Conservation (phyloP, 768 basidiomycete genomes). For the Pisolithus orientalis region DNA sequence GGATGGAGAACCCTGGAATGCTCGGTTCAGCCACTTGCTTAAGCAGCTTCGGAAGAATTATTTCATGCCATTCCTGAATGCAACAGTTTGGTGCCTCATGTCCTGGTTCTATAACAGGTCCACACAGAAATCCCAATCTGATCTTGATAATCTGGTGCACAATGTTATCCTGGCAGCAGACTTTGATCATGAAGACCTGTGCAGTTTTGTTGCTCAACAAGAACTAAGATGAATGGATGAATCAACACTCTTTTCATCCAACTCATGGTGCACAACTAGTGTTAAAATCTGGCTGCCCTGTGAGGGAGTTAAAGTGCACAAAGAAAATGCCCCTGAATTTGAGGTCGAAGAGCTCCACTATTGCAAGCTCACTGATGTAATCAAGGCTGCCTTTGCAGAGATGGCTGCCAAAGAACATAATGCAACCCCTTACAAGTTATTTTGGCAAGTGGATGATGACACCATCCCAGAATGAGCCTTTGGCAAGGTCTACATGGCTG, state of each 20-base stretch:
- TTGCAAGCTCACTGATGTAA: not conserved
- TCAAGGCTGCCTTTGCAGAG: not conserved
- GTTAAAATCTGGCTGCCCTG: conserved; percentile 7
- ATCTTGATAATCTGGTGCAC: conserved; percentile 4
- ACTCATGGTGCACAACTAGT: not conserved
- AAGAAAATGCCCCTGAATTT: conserved; percentile 5
- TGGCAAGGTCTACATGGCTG: not conserved
- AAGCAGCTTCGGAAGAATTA: too few species aligned
- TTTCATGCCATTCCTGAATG: not conserved
- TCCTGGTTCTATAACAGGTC: conserved; percentile 17
- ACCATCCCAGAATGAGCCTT: not conserved
- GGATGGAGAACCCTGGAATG: too few species aligned
- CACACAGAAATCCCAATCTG: conserved; percentile 2
- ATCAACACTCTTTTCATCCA: not conserved
- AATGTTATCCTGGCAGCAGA: conserved; percentile 7
- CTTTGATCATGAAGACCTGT: conserved; percentile 4
- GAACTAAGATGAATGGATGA: not conserved
- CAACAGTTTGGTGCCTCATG: conserved; percentile 11
- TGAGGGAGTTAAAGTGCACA: not conserved
- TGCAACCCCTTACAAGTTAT: not conserved
- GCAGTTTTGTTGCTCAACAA: not conserved
- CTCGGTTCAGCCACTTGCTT: too few species aligned
- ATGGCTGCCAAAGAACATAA: not conserved
- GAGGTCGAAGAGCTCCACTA: conserved; percentile 3
- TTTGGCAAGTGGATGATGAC: not conserved